Evolutionary conservation across 208 protist genomes (phyloP).

Genomic region (Crithidia expoeki): DNA sequence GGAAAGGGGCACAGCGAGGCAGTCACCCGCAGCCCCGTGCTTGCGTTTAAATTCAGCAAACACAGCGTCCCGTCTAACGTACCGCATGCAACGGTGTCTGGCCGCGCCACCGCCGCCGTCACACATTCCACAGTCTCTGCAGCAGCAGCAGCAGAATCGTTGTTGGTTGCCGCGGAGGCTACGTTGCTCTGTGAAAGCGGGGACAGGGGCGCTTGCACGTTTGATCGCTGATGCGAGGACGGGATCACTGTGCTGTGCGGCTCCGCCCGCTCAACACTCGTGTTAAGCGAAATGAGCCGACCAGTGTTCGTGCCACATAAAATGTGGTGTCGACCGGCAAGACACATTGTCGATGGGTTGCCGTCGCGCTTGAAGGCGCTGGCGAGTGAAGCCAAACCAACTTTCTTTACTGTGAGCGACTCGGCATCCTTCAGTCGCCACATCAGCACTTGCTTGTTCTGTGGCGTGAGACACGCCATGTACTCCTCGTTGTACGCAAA

Average conservation of each 20-base stretch:
- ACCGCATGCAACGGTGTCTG: constrained; percentile 76
- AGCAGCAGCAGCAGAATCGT: constrained; percentile 2
- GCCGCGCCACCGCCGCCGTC: constrained; percentile 53
- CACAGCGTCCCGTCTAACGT: constrained; percentile 74
- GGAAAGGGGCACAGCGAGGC: constrained; percentile 66
- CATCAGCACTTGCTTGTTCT: constrained; percentile 46
- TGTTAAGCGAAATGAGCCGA: constrained; percentile 79
- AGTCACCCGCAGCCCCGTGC: constrained; percentile 60
- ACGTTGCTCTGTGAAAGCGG: constrained; percentile 20
- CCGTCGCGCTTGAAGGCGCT: constrained; percentile 68
- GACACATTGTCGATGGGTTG: constrained; percentile 64
- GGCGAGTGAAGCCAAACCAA: constrained; percentile 31
- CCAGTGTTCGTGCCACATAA: constrained; percentile 78
- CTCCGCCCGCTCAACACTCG: constrained; percentile 58
- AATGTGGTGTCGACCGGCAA: constrained; percentile 83
- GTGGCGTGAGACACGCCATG: constrained; percentile 62
- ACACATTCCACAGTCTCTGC: constrained; percentile 71
- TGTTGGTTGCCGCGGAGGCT: neutral
- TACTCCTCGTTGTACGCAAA: constrained; percentile 89
- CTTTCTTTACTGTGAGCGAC: constrained; percentile 50
- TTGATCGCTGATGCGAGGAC: constrained; percentile 25
- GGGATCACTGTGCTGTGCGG: constrained; percentile 45
- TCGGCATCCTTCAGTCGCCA: constrained; percentile 66
- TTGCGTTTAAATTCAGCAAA: constrained; percentile 67
- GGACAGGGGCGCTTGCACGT: constrained; percentile 17